Evolutionary conservation across 495 filamentous ascomycete species (phyloP), one percentile per base, ranked within the genome.

Genomic region (Aspergillus kassunensis): DNA sequence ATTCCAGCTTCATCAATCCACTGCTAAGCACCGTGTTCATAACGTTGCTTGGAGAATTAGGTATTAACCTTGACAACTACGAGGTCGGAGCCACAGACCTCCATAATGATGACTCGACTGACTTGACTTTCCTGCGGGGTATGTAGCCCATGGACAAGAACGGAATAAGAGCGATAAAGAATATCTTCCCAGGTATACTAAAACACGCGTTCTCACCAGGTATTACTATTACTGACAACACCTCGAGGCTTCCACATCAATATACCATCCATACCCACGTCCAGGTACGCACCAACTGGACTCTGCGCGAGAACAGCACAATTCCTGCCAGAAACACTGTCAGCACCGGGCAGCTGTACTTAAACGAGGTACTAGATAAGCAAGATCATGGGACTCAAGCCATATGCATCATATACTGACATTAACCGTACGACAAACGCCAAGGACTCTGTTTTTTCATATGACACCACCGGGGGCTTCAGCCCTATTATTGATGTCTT

Each of bases 261-360:
- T n/a, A 63, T 10, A 47, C 66, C 0, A 63, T 64, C 30, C 63
- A 69, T 36, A 69, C 66, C 39, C 66, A 66, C 16, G 62, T 49
- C 15, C 66, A 66, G 41, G 57, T 58, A 2, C 55, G 60, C 34
- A 66, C 59, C 13, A 49, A 64, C 41, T 63, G 62, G 58, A 50
- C 53, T 9, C 16, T 57, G 13, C 53, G 56, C 12, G 51, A 19
- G 1, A 68, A 68, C 41, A 61, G 59, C 18, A 66, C 63, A 0
- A 44, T 68, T 13, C 29, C 39, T 23, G 9, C 51, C 5, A 37
- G 55, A 6, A 49, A 60, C 15, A 64, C 57, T 0, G 57, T 64
- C 11, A 64, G 55, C 46, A 63, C 63, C 0, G 80, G 81, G n/a
- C 80, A 84, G 56, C 16, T 83, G 16, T 84, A 79, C 73, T 83